These are phyloP conservation scores for Haplographium delicatum DNA, from an alignment of 495 filamentous ascomycete genomes.

Conservation along the genomic window DNA sequence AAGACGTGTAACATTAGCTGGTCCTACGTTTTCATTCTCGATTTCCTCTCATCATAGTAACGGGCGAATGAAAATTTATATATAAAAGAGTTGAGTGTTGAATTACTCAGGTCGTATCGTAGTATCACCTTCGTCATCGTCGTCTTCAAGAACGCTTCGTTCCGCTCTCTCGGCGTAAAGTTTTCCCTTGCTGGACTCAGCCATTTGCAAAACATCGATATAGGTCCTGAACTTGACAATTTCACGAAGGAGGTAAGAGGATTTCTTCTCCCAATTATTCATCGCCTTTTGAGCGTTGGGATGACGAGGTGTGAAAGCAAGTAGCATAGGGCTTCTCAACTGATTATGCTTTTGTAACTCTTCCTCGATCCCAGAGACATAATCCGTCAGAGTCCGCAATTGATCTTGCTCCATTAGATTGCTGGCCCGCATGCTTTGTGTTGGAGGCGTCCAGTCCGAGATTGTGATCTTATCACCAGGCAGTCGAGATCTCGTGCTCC, in stretches of 20 bases:
- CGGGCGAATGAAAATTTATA: too few species aligned
- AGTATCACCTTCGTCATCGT: constrained; percentile 3
- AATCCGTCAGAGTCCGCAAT: constrained; percentile 63
- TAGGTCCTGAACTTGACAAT: constrained; percentile 96
- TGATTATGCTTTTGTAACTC: constrained; percentile 86
- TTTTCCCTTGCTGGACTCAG: constrained; percentile 35
- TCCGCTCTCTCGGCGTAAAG: constrained; percentile 47
- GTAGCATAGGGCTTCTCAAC: constrained; percentile 72
- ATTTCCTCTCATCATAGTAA: too few species aligned
- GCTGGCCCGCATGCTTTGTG: constrained; percentile 81
- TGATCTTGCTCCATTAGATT: constrained; percentile 75
- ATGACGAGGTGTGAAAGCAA: constrained; percentile 85
- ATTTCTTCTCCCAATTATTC: constrained; percentile 96
- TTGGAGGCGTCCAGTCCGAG: constrained; percentile 89
- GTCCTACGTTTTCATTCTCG: too few species aligned
- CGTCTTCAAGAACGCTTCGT: constrained; percentile 26
- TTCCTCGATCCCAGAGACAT: constrained; percentile 80
- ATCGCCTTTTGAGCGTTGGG: constrained; percentile 77
- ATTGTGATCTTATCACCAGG: constrained; percentile 85
- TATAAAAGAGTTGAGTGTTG: too few species aligned
- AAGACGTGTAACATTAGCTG: too few species aligned
- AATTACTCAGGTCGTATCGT: too few species aligned
- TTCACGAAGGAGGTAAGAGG: constrained; percentile 83
- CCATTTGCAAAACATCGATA: constrained; percentile 66
- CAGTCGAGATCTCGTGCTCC: constrained; percentile 52